Conservation (phyloP, 2,329 filamentous ascomycete species). For the Diaporthe nobilis region DNA sequence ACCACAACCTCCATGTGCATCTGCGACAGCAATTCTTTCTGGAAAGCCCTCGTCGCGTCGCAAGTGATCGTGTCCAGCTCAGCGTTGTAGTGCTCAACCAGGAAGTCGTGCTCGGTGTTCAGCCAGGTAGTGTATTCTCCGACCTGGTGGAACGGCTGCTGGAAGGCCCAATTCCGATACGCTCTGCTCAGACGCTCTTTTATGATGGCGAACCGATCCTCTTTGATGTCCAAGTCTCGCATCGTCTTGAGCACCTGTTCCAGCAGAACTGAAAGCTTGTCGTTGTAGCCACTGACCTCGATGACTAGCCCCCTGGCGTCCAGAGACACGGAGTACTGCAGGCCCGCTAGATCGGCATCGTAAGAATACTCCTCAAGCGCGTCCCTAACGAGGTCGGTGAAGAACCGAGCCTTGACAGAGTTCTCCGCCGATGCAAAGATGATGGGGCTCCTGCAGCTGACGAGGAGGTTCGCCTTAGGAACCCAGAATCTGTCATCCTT, state of each 20-base stretch:
- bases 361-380: constrained; percentile 94
- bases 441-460: constrained; percentile 84
- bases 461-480: constrained; percentile 89
- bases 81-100: constrained; percentile 83
- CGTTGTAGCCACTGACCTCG: constrained; percentile 91
- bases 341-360: constrained; percentile 91
- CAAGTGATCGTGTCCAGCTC: constrained; percentile 83
- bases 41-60: constrained; percentile 82
- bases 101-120: constrained; percentile 80
- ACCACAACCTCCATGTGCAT: constrained; percentile 89
- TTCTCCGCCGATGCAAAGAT: constrained; percentile 85
- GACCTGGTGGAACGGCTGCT: constrained; percentile 91
- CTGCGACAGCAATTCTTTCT: constrained; percentile 84
- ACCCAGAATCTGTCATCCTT: constrained; percentile 99
- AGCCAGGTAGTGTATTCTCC: constrained; percentile 87
- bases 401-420: constrained; percentile 82
- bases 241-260: constrained; percentile 90
- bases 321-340: constrained; percentile 84
- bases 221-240: constrained; percentile 84
- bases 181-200: constrained; percentile 85
- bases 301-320: constrained; percentile 82
- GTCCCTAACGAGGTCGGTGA: constrained; percentile 88
- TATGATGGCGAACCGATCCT: constrained; percentile 92
- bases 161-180: constrained; percentile 89
- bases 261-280: constrained; percentile 91